Evolutionary conservation across 2,329 filamentous ascomycete species (phyloP).

Genomic region (Monosporascus sp.): DNA sequence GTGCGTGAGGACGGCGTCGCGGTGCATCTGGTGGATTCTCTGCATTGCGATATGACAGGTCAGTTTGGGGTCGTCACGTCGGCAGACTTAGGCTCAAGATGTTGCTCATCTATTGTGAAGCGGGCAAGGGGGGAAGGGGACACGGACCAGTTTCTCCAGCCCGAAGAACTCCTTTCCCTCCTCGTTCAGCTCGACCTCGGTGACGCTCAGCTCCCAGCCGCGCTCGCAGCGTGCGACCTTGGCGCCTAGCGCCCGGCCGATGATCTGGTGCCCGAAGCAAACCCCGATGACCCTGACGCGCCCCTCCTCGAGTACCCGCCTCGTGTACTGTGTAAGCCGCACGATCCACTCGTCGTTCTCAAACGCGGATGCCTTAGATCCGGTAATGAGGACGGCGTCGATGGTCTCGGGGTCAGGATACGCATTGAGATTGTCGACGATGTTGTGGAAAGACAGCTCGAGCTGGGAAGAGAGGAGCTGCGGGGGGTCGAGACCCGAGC

Average conservation of each 20-base stretch:
- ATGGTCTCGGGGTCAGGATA: slow-evolving; percentile 71
- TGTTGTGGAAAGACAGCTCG: slow-evolving; percentile 61
- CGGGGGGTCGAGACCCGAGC: slow-evolving; percentile 37
- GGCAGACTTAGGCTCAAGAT: too few relatives aligned
- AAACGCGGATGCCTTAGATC: slow-evolving; percentile 68
- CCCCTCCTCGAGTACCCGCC: slow-evolving; percentile 51
- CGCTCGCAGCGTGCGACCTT: slow-evolving; percentile 60
- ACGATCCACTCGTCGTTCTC: slow-evolving; percentile 72
- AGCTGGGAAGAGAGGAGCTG: slow-evolving; percentile 40
- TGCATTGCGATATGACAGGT: slow-evolving; percentile 24
- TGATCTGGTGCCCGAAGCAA: slow-evolving; percentile 85
- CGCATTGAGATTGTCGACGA: slow-evolving; percentile 56
- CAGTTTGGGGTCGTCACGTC: not conserved
- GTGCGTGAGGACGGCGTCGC: slow-evolving; percentile 64
- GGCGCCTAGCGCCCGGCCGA: slow-evolving; percentile 65
- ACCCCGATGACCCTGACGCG: slow-evolving; percentile 70
- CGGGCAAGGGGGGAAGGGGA: not conserved
- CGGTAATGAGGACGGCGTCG: slow-evolving; percentile 79
- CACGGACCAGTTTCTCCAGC: slow-evolving; percentile 48
- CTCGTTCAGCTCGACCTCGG: slow-evolving; percentile 59
- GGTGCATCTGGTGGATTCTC: slow-evolving; percentile 81
- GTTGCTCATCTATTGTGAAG: too few relatives aligned
- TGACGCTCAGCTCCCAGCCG: slow-evolving; percentile 81
- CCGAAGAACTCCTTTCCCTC: slow-evolving; percentile 69
- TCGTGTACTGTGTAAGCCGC: slow-evolving; percentile 64